Base-by-base conservation (phyloP, 2,329 filamentous ascomycete species). In the Onygenales sp. region DNA sequence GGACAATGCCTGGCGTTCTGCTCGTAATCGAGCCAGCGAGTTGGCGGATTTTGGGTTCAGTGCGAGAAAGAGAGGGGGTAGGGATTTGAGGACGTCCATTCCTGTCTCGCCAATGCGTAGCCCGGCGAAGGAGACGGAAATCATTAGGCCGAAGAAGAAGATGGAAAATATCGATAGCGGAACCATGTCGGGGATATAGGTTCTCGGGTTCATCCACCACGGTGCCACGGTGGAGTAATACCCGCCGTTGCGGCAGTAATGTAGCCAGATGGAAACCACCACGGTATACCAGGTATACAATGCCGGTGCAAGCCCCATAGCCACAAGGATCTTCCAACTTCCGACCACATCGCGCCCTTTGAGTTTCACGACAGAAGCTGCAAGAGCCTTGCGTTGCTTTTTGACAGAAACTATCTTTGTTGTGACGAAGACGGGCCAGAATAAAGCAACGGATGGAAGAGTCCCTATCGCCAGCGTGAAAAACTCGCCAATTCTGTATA, bases 1-100 rank as follows among this genome's bases (percentile, higher is more conserved):
- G 57, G 85, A 85, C 44, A 94, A 77, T 56, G 84, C 77, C 11
- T 80, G 82, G 51, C 89, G 81, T 53, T 80, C 76, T 58, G 79
- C 74, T 53, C 87, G 81, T 52, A 94, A 77, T 60, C 84, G 83
- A 58, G 85, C 79, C 49, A 95, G 81, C 58, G 84, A 87, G 71
- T 87, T 90, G 67, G 80, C 83, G 2, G 85, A 87, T 8, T 81
- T 80, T 4, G 89, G 89, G 62, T 84, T 83, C 62, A 94, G 77
- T 62, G 86, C 88, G 45, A 93, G 76, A 40, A 90, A 74, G 5
- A 95, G 79, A 7, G 89, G 89, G 9, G 87, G 81, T 17, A 95
- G 77, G 1, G 88, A 93, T 71, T 94, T 94, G 72, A 88, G 76
- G 52, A 95, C 93, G 65, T 95, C 89, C 87, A 94, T 92, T 49